Evolutionary conservation across 116 monocot genomes (phyloP), one percentile per base, ranked within the genome.

Genomic region (Phalaenopsis hybrid): DNA sequence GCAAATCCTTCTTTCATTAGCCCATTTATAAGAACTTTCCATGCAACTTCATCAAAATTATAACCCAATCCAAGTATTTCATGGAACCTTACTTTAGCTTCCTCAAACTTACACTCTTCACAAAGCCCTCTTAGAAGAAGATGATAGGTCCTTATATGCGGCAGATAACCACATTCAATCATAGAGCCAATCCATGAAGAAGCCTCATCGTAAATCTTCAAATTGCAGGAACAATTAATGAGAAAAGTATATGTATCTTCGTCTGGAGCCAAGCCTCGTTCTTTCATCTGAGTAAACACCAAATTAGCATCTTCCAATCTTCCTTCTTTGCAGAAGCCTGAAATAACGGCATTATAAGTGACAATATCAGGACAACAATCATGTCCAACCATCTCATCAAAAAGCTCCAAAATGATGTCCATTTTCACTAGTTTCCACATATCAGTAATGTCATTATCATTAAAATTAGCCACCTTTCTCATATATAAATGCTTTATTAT

Each of bases 11-110:
- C 86, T 77, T 84, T 89, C 52, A 89, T 79, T 37, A 93, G 52
- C 34, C 89, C 91, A 81, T 93, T 89, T 75, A 91, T 85, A 72
- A 93, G 82, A 83, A 93, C 82, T 68, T 87, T 88, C 88, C 91
- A 93, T 81, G 83, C 85, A 81, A 93, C 86, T 61, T 89, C 89
- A 85, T 93, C 91, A 84, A 65, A 79, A 82, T 88, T 93, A 84
- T 88, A 89, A 20, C 86, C 91, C 77, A 74, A 77, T 45, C 41
- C 80, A 76, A 93, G 82, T 20, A 84, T 80, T 70, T 86, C 91
- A 81, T 37, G 57, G 57, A 93, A 93, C 20, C 82, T 57, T 6
- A 20, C 78, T 85, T 88, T 91, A 81, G 87, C 93, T 77, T 88
- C 81, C 75, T 87, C 85, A 87, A 75, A 83, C 57, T 75, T 65